A percentile compares a stretch with the other conserved stretches of the same genome.
Conservation (phyloP, 352 stramenopile species). For the Globisporangium irregulare region DNA sequence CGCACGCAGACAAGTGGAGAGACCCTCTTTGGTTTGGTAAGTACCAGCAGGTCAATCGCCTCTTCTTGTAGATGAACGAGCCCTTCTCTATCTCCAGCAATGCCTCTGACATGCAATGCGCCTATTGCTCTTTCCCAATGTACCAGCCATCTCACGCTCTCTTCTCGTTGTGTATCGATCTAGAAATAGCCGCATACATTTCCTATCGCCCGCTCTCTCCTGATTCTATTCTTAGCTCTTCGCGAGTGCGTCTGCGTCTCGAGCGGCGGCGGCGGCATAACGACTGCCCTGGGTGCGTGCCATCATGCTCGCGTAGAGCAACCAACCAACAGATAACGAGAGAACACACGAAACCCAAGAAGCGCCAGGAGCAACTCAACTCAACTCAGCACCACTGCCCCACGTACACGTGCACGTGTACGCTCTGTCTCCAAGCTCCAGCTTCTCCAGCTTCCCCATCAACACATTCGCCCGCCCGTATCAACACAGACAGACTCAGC, state of each 20-base stretch:
- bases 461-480: background rate
- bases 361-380: background rate
- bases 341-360: constrained; percentile 9
- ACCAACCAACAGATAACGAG: background rate
- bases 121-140: background rate
- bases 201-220: background rate
- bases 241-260: background rate
- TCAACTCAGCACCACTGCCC: background rate
- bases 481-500: background rate
- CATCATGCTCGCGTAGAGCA: background rate
- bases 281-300: background rate
- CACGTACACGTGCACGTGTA: background rate
- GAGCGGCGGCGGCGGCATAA: background rate
- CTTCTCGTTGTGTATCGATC: background rate
- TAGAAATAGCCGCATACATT: background rate
- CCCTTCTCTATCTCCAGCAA: background rate
- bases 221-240: background rate
- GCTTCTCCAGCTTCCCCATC: background rate
- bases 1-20: background rate
- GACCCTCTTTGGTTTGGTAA: background rate
- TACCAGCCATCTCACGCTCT: background rate
- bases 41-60: background rate
- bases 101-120: background rate
- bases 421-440: background rate
- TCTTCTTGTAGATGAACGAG: background rate